Evolutionary conservation across 495 filamentous ascomycete genomes (phyloP).

Genomic region (Annulohypoxylon maeteangense): DNA sequence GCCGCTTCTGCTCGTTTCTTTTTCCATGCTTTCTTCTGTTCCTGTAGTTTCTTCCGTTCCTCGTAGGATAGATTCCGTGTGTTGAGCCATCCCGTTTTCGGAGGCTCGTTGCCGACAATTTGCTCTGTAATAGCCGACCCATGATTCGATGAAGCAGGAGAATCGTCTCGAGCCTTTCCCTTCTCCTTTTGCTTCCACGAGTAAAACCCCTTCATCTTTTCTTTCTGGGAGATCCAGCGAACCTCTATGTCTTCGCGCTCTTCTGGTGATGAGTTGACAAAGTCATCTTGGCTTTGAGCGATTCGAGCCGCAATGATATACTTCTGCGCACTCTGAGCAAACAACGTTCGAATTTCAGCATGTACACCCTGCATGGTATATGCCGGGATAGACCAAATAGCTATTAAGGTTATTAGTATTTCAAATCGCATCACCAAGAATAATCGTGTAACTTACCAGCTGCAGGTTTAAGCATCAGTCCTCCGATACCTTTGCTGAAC

Average conservation of each 20-base stretch:
- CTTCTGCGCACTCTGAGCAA: conserved; percentile 70
- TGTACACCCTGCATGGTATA: conserved; percentile 81
- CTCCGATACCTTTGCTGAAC: conserved; percentile 78
- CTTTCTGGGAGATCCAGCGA: conserved; percentile 65
- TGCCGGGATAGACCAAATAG: conserved; percentile 72
- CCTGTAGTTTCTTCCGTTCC: conserved; percentile 61
- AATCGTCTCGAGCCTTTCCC: conserved; percentile 41
- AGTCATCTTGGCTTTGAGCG: conserved; percentile 75
- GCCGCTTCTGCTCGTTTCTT: conserved; percentile 34
- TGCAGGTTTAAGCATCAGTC: conserved; percentile 73
- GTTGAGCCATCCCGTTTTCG: conserved; percentile 54
- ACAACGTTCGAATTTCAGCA: conserved; percentile 72
- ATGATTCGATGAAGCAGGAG: conserved; percentile 24
- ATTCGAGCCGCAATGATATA: conserved; percentile 79
- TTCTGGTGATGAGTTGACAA: conserved; percentile 54
- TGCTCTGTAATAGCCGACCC: conserved; percentile 27
- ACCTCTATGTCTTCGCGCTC: conserved; percentile 68
- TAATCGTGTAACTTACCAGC: conserved; percentile 62
- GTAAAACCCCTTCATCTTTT: conserved; percentile 62
- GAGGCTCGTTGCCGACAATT: conserved; percentile 33
- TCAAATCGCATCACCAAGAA: conserved; percentile 14
- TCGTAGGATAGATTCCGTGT: conserved; percentile 53
- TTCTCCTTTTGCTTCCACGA: conserved; percentile 54
- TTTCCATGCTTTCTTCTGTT: conserved; percentile 56
- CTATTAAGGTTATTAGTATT: conserved; percentile 41